Evolutionary conservation across 2,329 filamentous ascomycete species (phyloP), one percentile per base, ranked within the genome.

Genomic region (Parascedosporium putredinis): DNA sequence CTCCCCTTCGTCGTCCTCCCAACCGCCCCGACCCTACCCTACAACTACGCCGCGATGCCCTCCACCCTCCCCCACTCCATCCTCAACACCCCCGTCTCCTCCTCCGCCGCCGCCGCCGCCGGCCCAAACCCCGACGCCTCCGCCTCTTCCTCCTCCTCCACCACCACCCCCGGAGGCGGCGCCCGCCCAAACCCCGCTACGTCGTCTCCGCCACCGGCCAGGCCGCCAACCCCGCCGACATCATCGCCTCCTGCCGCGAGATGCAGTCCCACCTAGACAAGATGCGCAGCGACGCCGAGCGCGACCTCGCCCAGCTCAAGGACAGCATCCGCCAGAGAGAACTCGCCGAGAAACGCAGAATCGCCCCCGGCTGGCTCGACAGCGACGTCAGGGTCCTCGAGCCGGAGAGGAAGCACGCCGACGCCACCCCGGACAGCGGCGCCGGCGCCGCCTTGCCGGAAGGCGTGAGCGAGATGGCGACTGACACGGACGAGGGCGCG

Each of bases 21-120:
- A 9, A 84, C 87, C 25, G 85, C 91, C 23, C 86, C 90, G 18
- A 95, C 90, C 0, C 80, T 98, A 6, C 91, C 93, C 22, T 97
- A 97, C 72, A 95, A 88, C 58, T 97, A 96, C 76, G 91, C 90
- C 63, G 78, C 82, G 9, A 84, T 97, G 62, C 88, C 91, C 0
- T 91, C 88, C 1, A 86, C 88, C 2, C 79, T 97, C 0, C 91
- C 93, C 0, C 71, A 56, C 58, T 64, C 16, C 62, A 68, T 47
- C 47, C 58, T 58, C 51, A 60, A 54, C 55, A 56, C 31, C 12
- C 50, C 46, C n/a, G n/a, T n/a, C n/a, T n/a, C n/a, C n/a, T 22
- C 33, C 51, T 27, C 38, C 29, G n/a, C 50, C 2, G 60, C 65
- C 3, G 65, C 66, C 2, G 56, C 60, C 23, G 53, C 67, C 20